Evolutionary conservation across 371 early-diverging fungal genomes (phyloP).

Genomic region (Mortierella sp.): DNA sequence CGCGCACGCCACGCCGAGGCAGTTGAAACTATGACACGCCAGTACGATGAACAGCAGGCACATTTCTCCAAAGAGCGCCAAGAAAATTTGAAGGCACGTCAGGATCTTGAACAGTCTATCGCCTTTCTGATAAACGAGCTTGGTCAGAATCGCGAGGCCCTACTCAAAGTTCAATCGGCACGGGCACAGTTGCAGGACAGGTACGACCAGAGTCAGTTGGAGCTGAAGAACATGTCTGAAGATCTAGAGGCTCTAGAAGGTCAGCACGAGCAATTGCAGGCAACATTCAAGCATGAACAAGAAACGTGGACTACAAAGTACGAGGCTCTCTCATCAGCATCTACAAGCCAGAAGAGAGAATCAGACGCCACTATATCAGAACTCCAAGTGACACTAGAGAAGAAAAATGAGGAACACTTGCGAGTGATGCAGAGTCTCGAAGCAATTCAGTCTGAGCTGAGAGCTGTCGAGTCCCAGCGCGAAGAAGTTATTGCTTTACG

Average conservation of each 20-base stretch:
- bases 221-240: slow-evolving; percentile 14
- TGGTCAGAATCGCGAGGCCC: slow-evolving; percentile 33
- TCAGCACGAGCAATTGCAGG: slow-evolving; percentile 20
- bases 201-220: slow-evolving; percentile 26
- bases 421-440: slow-evolving; percentile 22
- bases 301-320: slow-evolving; percentile 17
- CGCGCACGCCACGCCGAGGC: slow-evolving; percentile 21
- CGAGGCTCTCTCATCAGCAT: slow-evolving; percentile 5
- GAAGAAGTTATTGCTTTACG: slow-evolving; percentile 25
- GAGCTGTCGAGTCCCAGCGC: slow-evolving; percentile 17
- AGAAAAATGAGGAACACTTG: slow-evolving; percentile 7
- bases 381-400: slow-evolving; percentile 10
- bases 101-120: slow-evolving; percentile 33
- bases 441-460: slow-evolving; percentile 31
- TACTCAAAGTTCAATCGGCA: slow-evolving; percentile 28
- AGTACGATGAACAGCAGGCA: slow-evolving; percentile 30
- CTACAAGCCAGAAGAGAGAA: slow-evolving; percentile 10
- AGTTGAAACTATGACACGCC: slow-evolving; percentile 28
- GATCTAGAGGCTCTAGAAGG: slow-evolving; percentile 9
- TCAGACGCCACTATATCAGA: slow-evolving; percentile 11
- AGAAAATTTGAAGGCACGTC: slow-evolving; percentile 17
- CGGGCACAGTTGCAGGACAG: slow-evolving; percentile 16
- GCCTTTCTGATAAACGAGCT: slow-evolving; percentile 33
- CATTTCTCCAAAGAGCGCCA: slow-evolving; percentile 18
- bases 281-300: slow-evolving; percentile 9